Conservation (phyloP, 352 stramenopile genomes). For the Phytophthora colocasiae region DNA sequence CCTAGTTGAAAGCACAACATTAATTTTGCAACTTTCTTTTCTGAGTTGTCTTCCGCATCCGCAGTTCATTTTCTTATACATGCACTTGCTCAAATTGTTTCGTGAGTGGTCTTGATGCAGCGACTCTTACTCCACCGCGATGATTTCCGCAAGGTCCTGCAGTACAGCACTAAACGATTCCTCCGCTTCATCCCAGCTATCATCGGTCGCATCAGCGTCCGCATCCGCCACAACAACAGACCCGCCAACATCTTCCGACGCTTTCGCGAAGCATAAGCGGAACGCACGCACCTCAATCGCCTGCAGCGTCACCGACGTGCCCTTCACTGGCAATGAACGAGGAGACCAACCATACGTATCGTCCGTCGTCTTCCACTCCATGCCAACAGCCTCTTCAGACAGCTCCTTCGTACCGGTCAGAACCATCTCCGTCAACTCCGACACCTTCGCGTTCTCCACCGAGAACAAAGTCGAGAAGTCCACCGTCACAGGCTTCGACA, state of each 20-base stretch:
- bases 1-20: not conserved
- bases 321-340: slow-evolving; percentile 53
- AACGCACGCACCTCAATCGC: slow-evolving; percentile 96
- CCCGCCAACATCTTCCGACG: not conserved
- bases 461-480: slow-evolving; percentile 74
- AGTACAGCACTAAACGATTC: slow-evolving; percentile 33
- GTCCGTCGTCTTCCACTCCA: slow-evolving; percentile 53
- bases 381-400: slow-evolving; percentile 41
- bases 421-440: slow-evolving; percentile 86
- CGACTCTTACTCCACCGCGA: slow-evolving; percentile 40
- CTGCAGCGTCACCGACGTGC: slow-evolving; percentile 74
- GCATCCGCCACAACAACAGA: not conserved
- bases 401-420: slow-evolving; percentile 80
- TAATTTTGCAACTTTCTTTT: too few relatives aligned
- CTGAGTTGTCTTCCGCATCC: not conserved
- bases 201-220: not conserved
- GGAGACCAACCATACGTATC: slow-evolving; percentile 34
- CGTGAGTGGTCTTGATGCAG: not conserved
- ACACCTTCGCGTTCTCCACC: slow-evolving; percentile 56
- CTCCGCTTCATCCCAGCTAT: slow-evolving; percentile 22
- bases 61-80: slow-evolving; percentile 1
- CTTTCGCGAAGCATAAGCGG: slow-evolving; percentile 65
- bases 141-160: slow-evolving; percentile 42
- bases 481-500: slow-evolving; percentile 79
- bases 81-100: too few relatives aligned